Evolutionary conservation across 306 rosid genomes (phyloP), one percentile per base, ranked within the genome.

Genomic region (Casuarina cunninghamiana): DNA sequence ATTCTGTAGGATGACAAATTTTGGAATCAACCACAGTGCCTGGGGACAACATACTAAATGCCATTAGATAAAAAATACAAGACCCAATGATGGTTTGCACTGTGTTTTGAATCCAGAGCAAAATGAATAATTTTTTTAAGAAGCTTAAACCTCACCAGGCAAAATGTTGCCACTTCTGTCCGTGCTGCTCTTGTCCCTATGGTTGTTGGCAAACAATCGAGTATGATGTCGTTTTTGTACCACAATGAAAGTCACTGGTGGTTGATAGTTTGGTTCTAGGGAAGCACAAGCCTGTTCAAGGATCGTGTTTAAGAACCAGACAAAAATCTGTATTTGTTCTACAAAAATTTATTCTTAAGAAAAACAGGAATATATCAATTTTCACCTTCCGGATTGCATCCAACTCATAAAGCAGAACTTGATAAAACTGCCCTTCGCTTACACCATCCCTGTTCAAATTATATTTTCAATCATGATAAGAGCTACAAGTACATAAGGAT

Each of bases 221-320:
- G 98, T 94, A 73, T 94, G 98, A 70, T 94, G 98, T 65, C 98
- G 87, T 78, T 94, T 94, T 85, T 94, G 98, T 21, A 94, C 98
- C 7, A 94, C 91, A 21, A 94, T 91, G 81, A 93, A 93, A 57
- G 98, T 93, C 51, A 93, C 98, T 5, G 97, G 98, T 1, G 98
- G 98, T 86, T 93, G 98, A 81, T 93, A 93, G 82, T 93, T 93
- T 12, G 97, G 98, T 77, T 93, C 98, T 75, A 93, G 75, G 50
- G 98, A 93, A 61, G 97, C 98, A 69, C 98, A 93, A 1, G 98
- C 98, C 98, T 93, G 76, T 19, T 69, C 4, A 70, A 37, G 72
- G 68, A 77, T 60, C 5, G 44, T 42, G 55, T 51, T 63, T 83
- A 70, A 86, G 77, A 81, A 74, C 53, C 37, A 50, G 15, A 12